Percentiles rank a stretch among this genome's conserved stretches.
Evolutionary conservation across 148 eudicot species (phyloP).

Genomic region (Rhododendron simsii): DNA sequence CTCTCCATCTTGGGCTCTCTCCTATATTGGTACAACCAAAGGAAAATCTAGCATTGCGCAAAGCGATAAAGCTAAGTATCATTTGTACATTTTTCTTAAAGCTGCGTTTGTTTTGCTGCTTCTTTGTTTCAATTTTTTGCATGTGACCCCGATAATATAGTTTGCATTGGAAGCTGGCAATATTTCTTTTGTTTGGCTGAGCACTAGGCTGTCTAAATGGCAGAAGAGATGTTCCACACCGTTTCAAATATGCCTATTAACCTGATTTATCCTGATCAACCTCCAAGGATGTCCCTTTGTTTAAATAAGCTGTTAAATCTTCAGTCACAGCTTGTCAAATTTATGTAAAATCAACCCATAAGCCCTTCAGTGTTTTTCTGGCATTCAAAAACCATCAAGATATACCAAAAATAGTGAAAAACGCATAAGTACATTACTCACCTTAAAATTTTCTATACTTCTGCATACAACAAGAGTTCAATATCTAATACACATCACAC

Average conservation of each 20-base stretch:
- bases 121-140: background rate
- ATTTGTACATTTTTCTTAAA: background rate
- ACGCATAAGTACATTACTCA: slow-evolving; percentile 9
- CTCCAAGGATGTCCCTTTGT: background rate
- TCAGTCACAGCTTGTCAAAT: background rate
- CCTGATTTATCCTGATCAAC: background rate
- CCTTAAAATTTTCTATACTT: background rate
- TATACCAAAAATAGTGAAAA: background rate
- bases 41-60: background rate
- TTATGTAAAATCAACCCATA: background rate
- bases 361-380: background rate
- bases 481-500: slow-evolving; percentile 16
- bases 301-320: background rate
- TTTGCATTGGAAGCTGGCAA: background rate
- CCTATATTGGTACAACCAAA: slow-evolving; percentile 1
- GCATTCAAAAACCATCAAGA: background rate
- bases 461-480: slow-evolving; percentile 4
- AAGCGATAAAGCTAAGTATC: background rate
- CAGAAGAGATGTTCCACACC: background rate
- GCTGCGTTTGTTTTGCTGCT: background rate
- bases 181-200: background rate
- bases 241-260: background rate
- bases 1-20: slow-evolving; percentile 38
- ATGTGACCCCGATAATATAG: background rate
- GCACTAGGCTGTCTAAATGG: background rate